Evolutionary conservation across 352 stramenopile species (phyloP).

Genomic region (Pythium insidiosum): DNA sequence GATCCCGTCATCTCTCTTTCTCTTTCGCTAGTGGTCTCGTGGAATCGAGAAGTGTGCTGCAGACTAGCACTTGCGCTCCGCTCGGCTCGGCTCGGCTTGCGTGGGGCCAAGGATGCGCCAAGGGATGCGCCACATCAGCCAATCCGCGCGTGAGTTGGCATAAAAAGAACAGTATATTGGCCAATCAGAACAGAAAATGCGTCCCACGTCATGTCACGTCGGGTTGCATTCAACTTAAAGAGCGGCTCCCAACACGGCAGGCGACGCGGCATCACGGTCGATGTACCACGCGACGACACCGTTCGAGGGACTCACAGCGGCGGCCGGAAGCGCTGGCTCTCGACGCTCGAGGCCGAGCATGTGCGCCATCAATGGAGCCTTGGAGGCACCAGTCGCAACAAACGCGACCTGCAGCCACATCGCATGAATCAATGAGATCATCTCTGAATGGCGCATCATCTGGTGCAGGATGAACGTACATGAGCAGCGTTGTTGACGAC

Average conservation of each 20-base stretch:
- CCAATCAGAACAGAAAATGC: no score
- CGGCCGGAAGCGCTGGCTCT: slow-evolving; percentile 53
- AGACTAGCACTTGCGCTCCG: no score
- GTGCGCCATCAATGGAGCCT: slow-evolving; percentile 83
- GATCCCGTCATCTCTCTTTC: not conserved
- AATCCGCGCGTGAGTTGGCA: no score
- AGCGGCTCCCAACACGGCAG: no score
- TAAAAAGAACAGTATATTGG: no score
- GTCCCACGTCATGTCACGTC: no score
- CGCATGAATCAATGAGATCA: no score
- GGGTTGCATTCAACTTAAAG: no score
- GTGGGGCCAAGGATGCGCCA: no score
- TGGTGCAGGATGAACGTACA: slow-evolving; percentile 42
- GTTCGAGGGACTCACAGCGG: slow-evolving; percentile 56
- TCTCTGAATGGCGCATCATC: no score
- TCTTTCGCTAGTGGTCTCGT: not conserved
- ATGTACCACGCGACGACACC: slow-evolving; percentile 85
- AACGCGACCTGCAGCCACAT: slow-evolving; percentile 92
- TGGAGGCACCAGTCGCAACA: slow-evolving; percentile 82
- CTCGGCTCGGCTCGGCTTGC: no score
- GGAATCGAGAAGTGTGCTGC: not conserved
- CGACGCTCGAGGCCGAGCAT: slow-evolving; percentile 64
- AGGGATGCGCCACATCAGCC: no score
- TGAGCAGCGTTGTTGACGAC: slow-evolving; percentile 89
- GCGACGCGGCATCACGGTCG: slow-evolving; percentile 63